These are phyloP conservation scores for Cyberlindnera nakhonratchasimensis DNA, from an alignment of 805 yeast species.

Conservation along the genomic window DNA sequence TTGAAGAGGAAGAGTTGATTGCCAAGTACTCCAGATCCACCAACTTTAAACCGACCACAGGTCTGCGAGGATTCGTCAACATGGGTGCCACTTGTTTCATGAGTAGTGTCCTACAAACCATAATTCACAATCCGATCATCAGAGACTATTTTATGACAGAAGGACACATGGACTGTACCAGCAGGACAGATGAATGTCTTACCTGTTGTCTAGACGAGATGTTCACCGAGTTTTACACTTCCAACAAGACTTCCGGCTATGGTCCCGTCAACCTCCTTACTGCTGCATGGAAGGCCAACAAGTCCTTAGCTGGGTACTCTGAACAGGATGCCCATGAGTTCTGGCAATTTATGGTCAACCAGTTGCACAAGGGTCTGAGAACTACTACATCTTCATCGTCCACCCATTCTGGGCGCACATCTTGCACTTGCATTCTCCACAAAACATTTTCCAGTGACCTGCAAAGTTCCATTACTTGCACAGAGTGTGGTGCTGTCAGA, in stretches of 20 bases:
- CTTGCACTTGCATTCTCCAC: constrained; percentile 80
- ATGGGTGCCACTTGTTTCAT: constrained; percentile 98
- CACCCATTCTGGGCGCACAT: neutral
- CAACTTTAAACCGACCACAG: constrained; percentile 57
- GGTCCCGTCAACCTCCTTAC: constrained; percentile 78
- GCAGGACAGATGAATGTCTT: constrained; percentile 49
- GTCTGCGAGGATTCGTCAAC: constrained; percentile 83
- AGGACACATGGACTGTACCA: constrained; percentile 56
- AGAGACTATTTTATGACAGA: constrained; percentile 76
- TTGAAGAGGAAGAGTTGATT: constrained; percentile 26
- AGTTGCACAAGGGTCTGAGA: constrained; percentile 54
- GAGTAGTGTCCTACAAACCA: constrained; percentile 86
- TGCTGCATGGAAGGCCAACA: constrained; percentile 86
- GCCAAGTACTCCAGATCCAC: constrained; percentile 32
- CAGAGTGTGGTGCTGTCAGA: constrained; percentile 54
- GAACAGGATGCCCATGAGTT: constrained; percentile 99
- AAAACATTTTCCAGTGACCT: constrained; percentile 78
- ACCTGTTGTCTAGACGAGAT: constrained; percentile 84
- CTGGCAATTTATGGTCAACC: constrained; percentile 87
- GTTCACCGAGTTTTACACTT: constrained; percentile 69
- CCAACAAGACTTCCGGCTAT: constrained; percentile 57
- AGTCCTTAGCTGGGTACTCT: constrained; percentile 87
- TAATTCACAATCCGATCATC: constrained; percentile 87
- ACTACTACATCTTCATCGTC: constrained; percentile 13
- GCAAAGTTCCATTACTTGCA: constrained; percentile 75